Evolutionary conservation across 495 filamentous ascomycete species (phyloP), one percentile per base, ranked within the genome.

Genomic region (Pseudotulostoma volvatum): DNA sequence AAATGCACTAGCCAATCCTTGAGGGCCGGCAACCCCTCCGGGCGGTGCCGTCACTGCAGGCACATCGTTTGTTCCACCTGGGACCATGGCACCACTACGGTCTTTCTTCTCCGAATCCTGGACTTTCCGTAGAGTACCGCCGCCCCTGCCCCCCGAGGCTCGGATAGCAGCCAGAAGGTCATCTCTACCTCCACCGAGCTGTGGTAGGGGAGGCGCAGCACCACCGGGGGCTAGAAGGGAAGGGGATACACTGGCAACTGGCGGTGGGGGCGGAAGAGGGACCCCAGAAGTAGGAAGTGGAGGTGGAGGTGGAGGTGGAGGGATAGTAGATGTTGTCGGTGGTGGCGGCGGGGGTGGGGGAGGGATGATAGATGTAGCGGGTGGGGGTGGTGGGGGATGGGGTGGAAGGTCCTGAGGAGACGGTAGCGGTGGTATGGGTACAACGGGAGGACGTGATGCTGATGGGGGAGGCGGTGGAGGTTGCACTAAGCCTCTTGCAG

Each of bases 161-260:
- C 83, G 72, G 50, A 97, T 97, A 44, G 81, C 70, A 15, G 84
- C 84, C 40, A 97, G 55, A 36, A 97, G 57, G 44, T 81, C 77
- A 37, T 73, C 61, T 34, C 77, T 73, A 36, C 58, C 72, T 18
- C 63, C 33, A 33, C 61, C 52, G 28, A 63, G 53, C 1, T 78
- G 73, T 13, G 76, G 47, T 17, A 63, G 47, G 4, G 72, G 58
- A 18, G 74, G 66, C 9, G 74, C 71, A 11, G 66, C 68, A n/a
- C 68, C 74, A 33, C 79, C 77, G 25, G 79, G 66, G 4, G 79
- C 74, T 1, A 81, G 84, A 4, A 77, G 71, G 7, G 82, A 77
- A n/a, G 81, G 77, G 1, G 62, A 71, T 38, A 56, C 64, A 37
- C 40, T 36, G n/a, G 56, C 56, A 14, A 59, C 54, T 18, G 64